Evolutionary conservation across 768 basidiomycete genomes (phyloP).

Genomic region (Pisolithus microcarpus): DNA sequence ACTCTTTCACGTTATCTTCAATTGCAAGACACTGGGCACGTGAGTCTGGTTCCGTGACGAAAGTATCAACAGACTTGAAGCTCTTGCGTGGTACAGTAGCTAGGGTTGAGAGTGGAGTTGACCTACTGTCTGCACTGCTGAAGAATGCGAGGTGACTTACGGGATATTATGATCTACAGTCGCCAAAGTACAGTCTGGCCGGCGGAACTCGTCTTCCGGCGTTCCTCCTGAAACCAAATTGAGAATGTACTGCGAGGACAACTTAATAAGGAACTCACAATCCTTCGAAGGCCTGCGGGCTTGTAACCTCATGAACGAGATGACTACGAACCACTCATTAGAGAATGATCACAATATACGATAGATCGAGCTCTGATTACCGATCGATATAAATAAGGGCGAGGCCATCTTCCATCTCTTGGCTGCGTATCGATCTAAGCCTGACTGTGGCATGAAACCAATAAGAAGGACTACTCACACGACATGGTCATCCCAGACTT

Average conservation of each 20-base stretch:
- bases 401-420: conserved; percentile 66
- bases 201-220: conserved; percentile 70
- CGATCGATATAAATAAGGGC: conserved; percentile 81
- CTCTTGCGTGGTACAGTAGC: conserved; percentile 69
- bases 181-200: conserved; percentile 84
- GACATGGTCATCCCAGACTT: conserved; percentile 96
- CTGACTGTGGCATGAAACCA: conserved; percentile 3
- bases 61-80: conserved; percentile 61
- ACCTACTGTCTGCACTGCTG: neutral
- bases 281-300: conserved; percentile 88
- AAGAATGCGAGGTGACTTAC: conserved; percentile 37
- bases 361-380: conserved; percentile 29
- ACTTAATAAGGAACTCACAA: conserved; percentile 39
- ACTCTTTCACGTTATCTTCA: conserved; percentile 87
- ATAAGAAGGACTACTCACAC: conserved; percentile 45
- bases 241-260: conserved; percentile 5
- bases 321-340: conserved; percentile 28
- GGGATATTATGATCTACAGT: conserved; percentile 87
- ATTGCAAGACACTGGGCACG: conserved; percentile 77
- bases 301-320: conserved; percentile 88
- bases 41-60: conserved; percentile 81
- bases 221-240: conserved; percentile 42
- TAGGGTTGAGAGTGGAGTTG: conserved; percentile 19
- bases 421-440: conserved; percentile 33
- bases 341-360: neutral